Evolutionary conservation across 352 stramenopile species (phyloP).

Genomic region (Globisporangium echinulatum): DNA sequence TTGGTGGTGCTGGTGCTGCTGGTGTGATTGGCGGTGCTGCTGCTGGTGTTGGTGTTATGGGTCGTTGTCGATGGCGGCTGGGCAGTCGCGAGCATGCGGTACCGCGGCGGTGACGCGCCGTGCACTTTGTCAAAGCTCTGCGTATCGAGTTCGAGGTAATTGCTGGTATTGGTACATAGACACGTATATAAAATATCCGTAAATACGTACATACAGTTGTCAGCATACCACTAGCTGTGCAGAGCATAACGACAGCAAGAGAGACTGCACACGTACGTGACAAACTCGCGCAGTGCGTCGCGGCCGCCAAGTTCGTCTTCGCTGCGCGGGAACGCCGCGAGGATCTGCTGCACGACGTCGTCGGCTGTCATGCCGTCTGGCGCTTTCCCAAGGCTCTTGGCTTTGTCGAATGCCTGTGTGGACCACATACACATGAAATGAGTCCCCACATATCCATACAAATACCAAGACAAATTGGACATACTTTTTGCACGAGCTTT

Average conservation of each 20-base stretch:
- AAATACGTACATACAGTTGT: no score
- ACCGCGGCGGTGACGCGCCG: slow-evolving; percentile 16
- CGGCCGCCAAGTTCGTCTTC: slow-evolving; percentile 69
- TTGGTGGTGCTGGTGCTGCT: slow-evolving; percentile 2
- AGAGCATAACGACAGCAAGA: no score
- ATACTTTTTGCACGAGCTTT: slow-evolving; percentile 75
- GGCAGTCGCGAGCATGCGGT: slow-evolving; percentile 16
- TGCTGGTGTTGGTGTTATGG: no score
- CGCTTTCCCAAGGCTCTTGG: slow-evolving; percentile 23
- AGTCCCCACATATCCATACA: background rate
- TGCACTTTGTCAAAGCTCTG: slow-evolving; percentile 26
- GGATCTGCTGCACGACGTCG: slow-evolving; percentile 65
- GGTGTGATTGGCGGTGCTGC: background rate
- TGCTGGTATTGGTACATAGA: slow-evolving; percentile 2
- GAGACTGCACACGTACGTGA: slow-evolving; percentile 33
- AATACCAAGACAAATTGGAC: background rate
- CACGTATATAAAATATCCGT: background rate
- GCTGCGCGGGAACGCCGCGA: slow-evolving; percentile 67
- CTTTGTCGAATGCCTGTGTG: slow-evolving; percentile 70
- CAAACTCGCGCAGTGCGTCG: slow-evolving; percentile 56
- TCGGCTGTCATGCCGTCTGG: slow-evolving; percentile 42
- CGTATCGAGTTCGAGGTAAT: slow-evolving; percentile 28
- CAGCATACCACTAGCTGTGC: no score
- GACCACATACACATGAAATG: background rate
- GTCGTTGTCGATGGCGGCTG: no score